Conservation (phyloP, 179 eudicot species). For the Silene noctiflora region DNA sequence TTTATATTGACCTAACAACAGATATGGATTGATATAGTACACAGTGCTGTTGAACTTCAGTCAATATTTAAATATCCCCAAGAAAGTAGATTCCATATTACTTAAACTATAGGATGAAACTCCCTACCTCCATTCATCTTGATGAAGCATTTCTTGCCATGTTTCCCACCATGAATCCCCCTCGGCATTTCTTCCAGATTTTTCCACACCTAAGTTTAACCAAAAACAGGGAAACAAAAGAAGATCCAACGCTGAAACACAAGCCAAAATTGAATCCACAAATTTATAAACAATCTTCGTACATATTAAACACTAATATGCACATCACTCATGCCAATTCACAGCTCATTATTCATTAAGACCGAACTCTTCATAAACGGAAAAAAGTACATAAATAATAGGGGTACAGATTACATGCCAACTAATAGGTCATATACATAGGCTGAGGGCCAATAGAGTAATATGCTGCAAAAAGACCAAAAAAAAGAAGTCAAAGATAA, state of each 20-base stretch:
- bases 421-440: neutral
- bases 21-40: neutral
- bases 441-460: neutral
- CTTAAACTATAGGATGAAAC: neutral
- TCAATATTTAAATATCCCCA: neutral
- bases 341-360: neutral
- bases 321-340: neutral
- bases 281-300: neutral
- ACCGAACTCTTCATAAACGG: neutral
- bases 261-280: neutral
- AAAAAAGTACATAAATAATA: no score
- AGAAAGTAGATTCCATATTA: neutral
- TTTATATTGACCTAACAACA: neutral
- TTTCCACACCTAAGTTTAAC: slow-evolving; percentile 67
- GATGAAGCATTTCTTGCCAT: slow-evolving; percentile 98
- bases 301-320: neutral
- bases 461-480: no score
- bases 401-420: neutral
- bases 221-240: slow-evolving; percentile 5
- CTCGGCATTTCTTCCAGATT: slow-evolving; percentile 93
- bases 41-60: neutral
- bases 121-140: slow-evolving; percentile 94
- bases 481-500: neutral
- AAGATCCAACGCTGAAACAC: slow-evolving; percentile 2
- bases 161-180: slow-evolving; percentile 99